These are phyloP conservation scores for Ceratocystis alfenasii DNA, from an alignment of 2,329 filamentous ascomycete genomes.

Conservation along the genomic window DNA sequence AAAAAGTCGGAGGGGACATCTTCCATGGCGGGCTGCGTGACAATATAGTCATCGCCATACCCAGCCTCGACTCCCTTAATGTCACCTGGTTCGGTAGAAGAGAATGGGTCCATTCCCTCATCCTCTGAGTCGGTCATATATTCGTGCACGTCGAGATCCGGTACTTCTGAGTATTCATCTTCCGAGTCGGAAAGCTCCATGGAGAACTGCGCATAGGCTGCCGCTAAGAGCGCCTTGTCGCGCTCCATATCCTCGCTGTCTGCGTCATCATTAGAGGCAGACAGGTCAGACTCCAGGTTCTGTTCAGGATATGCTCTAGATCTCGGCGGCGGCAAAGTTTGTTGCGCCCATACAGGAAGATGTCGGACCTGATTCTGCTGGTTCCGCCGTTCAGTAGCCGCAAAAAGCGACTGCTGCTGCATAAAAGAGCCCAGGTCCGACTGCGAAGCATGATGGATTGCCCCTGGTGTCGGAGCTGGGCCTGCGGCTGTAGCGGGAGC, in stretches of 20 bases:
- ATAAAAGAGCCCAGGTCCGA: not conserved
- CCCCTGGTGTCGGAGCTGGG: not conserved
- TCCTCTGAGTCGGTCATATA: slow-evolving; percentile 20
- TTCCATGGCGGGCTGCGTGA: slow-evolving; percentile 86
- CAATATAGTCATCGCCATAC: slow-evolving; percentile 62
- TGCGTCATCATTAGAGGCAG: slow-evolving; percentile 29
- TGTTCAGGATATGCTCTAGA: not conserved
- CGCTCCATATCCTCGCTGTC: slow-evolving; percentile 25
- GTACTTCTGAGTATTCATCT: slow-evolving; percentile 43
- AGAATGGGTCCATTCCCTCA: slow-evolving; percentile 9
- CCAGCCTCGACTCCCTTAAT: slow-evolving; percentile 65
- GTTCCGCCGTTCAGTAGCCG: slow-evolving; percentile 1
- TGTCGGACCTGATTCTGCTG: not conserved
- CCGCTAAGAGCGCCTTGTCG: slow-evolving; percentile 29
- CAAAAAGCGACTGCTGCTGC: slow-evolving; percentile 14
- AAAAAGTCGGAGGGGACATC: slow-evolving; percentile 77
- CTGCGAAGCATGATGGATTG: not conserved
- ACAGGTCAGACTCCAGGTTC: not conserved
- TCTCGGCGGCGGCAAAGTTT: not conserved
- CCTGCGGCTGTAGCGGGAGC: not conserved
- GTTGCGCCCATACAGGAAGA: not conserved
- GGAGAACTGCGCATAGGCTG: slow-evolving; percentile 37
- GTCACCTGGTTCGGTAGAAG: slow-evolving; percentile 54
- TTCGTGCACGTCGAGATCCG: slow-evolving; percentile 36
- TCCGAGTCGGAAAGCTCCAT: slow-evolving; percentile 53